These are phyloP conservation scores for Cadophora sp. DNA, from an alignment of 2,329 filamentous ascomycete species.

Conservation along the genomic window DNA sequence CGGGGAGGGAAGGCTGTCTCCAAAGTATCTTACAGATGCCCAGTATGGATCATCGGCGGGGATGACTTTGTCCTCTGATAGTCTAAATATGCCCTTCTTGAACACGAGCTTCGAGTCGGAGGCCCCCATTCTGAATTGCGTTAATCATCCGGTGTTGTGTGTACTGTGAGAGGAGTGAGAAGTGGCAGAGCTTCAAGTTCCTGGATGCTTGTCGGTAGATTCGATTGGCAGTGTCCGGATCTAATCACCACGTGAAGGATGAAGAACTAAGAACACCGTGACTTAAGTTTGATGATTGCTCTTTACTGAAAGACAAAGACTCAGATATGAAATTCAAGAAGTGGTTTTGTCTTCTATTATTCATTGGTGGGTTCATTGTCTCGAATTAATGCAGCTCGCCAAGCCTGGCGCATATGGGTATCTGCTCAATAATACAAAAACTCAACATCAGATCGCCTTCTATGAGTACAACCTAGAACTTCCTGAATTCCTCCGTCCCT, in stretches of 20 bases:
- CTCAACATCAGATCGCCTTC: slow-evolving; percentile 10
- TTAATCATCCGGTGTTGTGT: slow-evolving; percentile 37
- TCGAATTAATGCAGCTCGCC: slow-evolving; percentile 15
- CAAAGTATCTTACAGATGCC: slow-evolving; percentile 72
- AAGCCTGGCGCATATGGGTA: slow-evolving; percentile 35
- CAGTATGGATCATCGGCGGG: slow-evolving; percentile 90
- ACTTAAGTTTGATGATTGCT: not conserved
- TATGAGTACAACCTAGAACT: slow-evolving; percentile 42
- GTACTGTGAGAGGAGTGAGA: not conserved
- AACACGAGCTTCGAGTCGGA: slow-evolving; percentile 99
- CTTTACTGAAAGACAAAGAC: not conserved
- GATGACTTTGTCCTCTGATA: slow-evolving; percentile 91
- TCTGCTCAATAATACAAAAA: slow-evolving; percentile 38
- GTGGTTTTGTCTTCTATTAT: slow-evolving; percentile 12
- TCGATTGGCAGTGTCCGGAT: slow-evolving; percentile 13
- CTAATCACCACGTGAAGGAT: slow-evolving; percentile 31
- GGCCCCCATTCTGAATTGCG: slow-evolving; percentile 75
- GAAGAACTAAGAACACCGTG: not conserved
- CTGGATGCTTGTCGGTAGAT: slow-evolving; percentile 11
- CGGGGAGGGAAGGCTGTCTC: slow-evolving; percentile 12
- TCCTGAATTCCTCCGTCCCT: slow-evolving; percentile 58
- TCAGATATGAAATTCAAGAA: not conserved
- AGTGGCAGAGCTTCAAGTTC: slow-evolving; percentile 14
- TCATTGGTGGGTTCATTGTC: slow-evolving; percentile 20
- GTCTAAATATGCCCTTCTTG: slow-evolving; percentile 96